Conservation (phyloP, 2,329 filamentous ascomycete species). For the Pestalotiopsis sp. region DNA sequence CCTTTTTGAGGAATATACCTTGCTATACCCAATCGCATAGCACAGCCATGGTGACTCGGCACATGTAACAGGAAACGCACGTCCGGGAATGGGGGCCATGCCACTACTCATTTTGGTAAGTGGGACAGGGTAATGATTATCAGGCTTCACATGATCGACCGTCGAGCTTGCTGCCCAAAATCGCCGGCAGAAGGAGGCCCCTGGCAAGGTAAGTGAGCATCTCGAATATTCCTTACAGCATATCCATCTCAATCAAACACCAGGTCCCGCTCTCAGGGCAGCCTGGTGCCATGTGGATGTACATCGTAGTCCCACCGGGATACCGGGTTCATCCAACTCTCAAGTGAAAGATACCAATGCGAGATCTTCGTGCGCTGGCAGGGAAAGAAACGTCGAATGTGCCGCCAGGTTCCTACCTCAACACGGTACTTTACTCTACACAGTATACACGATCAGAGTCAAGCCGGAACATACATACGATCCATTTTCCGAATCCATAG, state of each 20-base stretch:
- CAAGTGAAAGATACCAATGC: slow-evolving; percentile 5
- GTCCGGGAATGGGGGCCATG: neutral
- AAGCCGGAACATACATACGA: neutral
- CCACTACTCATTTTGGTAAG: neutral
- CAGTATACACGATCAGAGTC: neutral
- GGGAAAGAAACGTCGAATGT: neutral
- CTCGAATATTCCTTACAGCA: neutral
- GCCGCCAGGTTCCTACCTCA: neutral
- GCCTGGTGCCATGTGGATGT: neutral
- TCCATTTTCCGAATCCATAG: neutral
- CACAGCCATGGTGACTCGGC: neutral
- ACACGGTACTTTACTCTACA: neutral
- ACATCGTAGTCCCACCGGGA: neutral
- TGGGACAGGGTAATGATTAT: slow-evolving; percentile 1
- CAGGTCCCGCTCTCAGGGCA: neutral
- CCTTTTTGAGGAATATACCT: neutral
- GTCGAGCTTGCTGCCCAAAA: slow-evolving; percentile 8
- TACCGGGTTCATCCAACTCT: neutral
- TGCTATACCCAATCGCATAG: neutral
- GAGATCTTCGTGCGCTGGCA: neutral
- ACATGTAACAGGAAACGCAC: neutral
- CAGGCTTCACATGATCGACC: slow-evolving; percentile 7
- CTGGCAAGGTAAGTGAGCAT: slow-evolving; percentile 4
- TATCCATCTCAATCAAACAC: neutral
- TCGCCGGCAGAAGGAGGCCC: neutral